phyloP scores from a whole-genome alignment of 768 basidiomycete genomes.

The Scleroderma citrinum region DNA sequence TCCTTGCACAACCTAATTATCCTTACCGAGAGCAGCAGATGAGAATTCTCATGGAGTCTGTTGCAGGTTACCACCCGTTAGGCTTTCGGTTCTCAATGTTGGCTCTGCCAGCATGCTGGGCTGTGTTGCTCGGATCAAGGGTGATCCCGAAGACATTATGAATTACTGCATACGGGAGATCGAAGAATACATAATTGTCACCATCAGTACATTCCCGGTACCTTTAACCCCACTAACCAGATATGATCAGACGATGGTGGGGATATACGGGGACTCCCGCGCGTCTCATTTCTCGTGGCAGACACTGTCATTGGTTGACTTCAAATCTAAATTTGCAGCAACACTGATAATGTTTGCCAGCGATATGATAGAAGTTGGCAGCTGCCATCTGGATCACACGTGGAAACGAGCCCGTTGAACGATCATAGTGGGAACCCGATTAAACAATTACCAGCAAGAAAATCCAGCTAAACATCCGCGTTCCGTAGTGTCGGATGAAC shows the following conservation, averaged over 20 bases:
- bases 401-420: too few species aligned
- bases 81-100: not conserved
- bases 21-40: too few species aligned
- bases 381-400: too few species aligned
- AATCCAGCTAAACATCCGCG: constrained; percentile 45
- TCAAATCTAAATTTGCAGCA: not conserved
- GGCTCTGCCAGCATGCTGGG: not conserved
- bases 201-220: not conserved
- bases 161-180: not conserved
- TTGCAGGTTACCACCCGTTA: not conserved
- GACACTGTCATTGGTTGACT: not conserved
- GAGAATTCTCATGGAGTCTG: too few species aligned
- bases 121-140: not conserved
- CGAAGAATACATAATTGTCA: not conserved
- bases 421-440: too few species aligned
- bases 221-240: not conserved
- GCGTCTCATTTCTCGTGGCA: not conserved
- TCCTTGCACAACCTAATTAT: too few species aligned
- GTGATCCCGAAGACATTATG: not conserved
- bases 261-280: not conserved
- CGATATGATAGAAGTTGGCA: not conserved
- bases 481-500: constrained; percentile 69
- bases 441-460: not conserved
- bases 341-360: not conserved
- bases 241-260: not conserved